Conservation (phyloP, 176 grass and related monocot genomes). For the Oryza punctata region DNA sequence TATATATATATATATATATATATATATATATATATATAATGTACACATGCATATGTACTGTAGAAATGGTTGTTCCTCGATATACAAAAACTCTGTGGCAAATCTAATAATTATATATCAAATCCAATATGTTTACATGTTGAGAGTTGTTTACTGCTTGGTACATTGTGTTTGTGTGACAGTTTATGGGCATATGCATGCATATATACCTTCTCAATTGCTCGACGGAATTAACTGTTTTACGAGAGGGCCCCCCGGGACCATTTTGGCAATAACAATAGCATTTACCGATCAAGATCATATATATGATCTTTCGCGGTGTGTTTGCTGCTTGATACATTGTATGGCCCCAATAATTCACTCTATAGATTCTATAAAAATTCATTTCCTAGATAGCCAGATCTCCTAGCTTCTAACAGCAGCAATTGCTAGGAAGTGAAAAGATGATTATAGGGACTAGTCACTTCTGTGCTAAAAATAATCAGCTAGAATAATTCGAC, state of each 20-base stretch:
- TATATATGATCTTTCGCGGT: not conserved
- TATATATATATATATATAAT: no score
- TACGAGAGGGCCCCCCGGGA: not conserved
- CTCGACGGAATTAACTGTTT: no score
- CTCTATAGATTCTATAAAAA: not conserved
- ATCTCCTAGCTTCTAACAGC: conserved; percentile 19
- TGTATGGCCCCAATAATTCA: not conserved
- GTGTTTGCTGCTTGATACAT: not conserved
- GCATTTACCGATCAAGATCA: not conserved
- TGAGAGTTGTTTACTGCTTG: not conserved
- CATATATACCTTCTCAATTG: no score
- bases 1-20: no score
- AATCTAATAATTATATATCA: not conserved
- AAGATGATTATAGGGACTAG: conserved; percentile 34
- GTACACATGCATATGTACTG: no score
- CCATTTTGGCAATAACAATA: not conserved
- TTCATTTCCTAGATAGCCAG: not conserved
- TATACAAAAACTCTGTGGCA: no score
- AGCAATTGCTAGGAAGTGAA: not conserved
- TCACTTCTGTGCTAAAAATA: conserved; percentile 32
- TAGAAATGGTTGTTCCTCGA: no score
- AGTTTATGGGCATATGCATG: no score
- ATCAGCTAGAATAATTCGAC: conserved; percentile 26
- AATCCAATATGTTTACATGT: not conserved
- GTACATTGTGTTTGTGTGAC: no score